Percentiles rank a stretch among this genome's conserved stretches.
phyloP scores from a whole-genome alignment of 768 basidiomycete species.

The Rubroboletus satanas region DNA sequence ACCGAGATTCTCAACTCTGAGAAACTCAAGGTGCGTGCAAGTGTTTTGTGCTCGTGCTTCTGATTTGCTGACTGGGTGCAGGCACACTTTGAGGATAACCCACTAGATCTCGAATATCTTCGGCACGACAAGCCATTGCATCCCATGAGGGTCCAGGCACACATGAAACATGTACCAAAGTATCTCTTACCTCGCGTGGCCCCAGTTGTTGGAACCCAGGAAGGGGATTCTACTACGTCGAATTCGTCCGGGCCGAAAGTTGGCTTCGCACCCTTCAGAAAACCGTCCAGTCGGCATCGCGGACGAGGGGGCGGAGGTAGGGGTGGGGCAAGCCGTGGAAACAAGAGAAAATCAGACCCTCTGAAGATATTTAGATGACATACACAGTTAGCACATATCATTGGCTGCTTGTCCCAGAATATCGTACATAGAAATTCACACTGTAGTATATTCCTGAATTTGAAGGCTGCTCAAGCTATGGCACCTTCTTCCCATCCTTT shows the following conservation, averaged over 20 bases:
- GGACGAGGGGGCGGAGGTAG: constrained; percentile 51
- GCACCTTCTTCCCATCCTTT: constrained; percentile 73
- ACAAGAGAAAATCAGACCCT: constrained; percentile 77
- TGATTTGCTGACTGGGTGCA: constrained; percentile 31
- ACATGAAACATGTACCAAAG: constrained; percentile 94
- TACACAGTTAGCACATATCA: background rate
- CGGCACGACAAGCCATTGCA: constrained; percentile 94
- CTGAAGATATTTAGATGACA: constrained; percentile 65
- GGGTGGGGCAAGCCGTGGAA: constrained; percentile 31
- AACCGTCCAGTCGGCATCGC: constrained; percentile 43
- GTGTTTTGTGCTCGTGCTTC: background rate
- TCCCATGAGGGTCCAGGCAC: constrained; percentile 83
- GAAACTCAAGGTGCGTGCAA: constrained; percentile 77
- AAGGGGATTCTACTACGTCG: constrained; percentile 13
- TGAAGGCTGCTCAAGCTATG: constrained; percentile 19
- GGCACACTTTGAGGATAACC: constrained; percentile 98
- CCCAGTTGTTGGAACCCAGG: constrained; percentile 40
- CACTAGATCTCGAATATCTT: constrained; percentile 85
- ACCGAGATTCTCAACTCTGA: constrained; percentile 92
- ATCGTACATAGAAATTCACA: background rate
- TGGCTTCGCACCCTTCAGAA: constrained; percentile 75
- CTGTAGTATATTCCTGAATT: background rate
- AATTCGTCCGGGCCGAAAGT: constrained; percentile 29
- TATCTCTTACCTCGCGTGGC: constrained; percentile 81
- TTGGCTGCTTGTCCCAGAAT: background rate